Evolutionary conservation across 2,329 filamentous ascomycete species (phyloP), one percentile per base, ranked within the genome.

Genomic region (Neofusicoccum sp.): DNA sequence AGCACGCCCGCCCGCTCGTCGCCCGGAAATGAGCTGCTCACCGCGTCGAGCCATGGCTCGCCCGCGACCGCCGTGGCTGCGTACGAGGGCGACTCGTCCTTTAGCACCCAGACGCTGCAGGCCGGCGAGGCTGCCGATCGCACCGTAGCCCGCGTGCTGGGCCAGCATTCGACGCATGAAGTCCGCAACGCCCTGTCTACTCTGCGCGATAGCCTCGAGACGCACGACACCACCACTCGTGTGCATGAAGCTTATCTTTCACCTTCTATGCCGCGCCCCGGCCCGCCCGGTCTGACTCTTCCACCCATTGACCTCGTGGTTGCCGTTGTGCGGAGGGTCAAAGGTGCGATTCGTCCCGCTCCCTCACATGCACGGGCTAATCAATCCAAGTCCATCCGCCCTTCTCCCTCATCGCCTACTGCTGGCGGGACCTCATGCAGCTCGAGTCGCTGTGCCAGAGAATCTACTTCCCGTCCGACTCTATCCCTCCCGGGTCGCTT

Each of bases 81-180:
- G 2, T 83, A 81, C 48, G 80, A 82, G 63, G 80, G 80, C 3
- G 79, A 79, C 56, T 81, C 80, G 0, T 78, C 80, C 2, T 73
- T 82, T 20, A 74, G 73, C 33, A 74, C 76, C 6, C 80, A 83
- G 62, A 82, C 79, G 0, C 76, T 75, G 3, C 78, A 80, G 67
- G 80, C 79, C 68, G 64, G 72, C 66, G 65, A 78, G 73, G 62
- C 77, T 72, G 62, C 80, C 68, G 70, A 78, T 66, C 59, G 76
- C 69, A 54, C 76, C 70, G 66, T 75, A n/a, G 70, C 68, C 4
- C 72, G 38, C 9, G 45, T 49, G 3, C 51, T 56, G 6, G 51
- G 51, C 28, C 12, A n/a, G 8, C 4, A 28, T 11, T 68, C 71
- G 26, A 74, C 73, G 61, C 65, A 68, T 16, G 70, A 75, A 43